phyloP scores from a whole-genome alignment of 805 yeast genomes.

The Diddensiella santjacobensis region DNA sequence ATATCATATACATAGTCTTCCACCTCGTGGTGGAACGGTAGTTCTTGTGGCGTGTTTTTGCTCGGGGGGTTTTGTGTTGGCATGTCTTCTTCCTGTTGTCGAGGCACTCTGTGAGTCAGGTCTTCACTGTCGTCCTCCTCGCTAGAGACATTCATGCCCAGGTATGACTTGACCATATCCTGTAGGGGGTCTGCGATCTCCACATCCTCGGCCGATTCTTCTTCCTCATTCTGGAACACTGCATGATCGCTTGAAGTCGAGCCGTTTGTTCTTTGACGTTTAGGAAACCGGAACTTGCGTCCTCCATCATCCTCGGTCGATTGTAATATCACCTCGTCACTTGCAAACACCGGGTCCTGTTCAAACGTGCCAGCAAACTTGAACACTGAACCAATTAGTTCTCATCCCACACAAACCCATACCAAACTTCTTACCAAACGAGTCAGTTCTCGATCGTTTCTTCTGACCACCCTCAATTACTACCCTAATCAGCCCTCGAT shows the following conservation, averaged over 20 bases:
- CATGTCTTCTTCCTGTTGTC: background rate
- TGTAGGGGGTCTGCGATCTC: slow-evolving; percentile 40
- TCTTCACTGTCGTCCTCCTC: slow-evolving; percentile 19
- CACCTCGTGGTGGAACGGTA: slow-evolving; percentile 28
- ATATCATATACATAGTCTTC: slow-evolving; percentile 92
- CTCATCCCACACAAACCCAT: slow-evolving; percentile 5
- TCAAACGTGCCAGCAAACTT: slow-evolving; percentile 30
- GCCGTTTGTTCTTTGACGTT: slow-evolving; percentile 6
- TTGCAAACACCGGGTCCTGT: slow-evolving; percentile 19
- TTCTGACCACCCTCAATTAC: slow-evolving; percentile 14
- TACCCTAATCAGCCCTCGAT: background rate
- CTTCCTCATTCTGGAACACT: slow-evolving; percentile 17
- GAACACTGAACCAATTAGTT: slow-evolving; percentile 24
- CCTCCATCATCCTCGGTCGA: slow-evolving; percentile 6
- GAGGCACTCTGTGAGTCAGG: background rate
- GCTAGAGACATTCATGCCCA: slow-evolving; percentile 25
- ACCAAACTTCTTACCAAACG: too few relatives aligned
- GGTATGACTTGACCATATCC: slow-evolving; percentile 68
- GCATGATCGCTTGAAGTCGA: slow-evolving; percentile 19
- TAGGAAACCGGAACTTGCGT: slow-evolving; percentile 13
- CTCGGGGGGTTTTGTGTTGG: slow-evolving; percentile 8
- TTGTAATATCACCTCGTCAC: slow-evolving; percentile 17
- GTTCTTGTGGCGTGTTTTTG: slow-evolving; percentile 1
- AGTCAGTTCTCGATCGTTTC: slow-evolving; percentile 28
- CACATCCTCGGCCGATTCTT: slow-evolving; percentile 40